Evolutionary conservation across 1,284 basidiomycete genomes (phyloP), one percentile per base, ranked within the genome.

Genomic region (Hypsizygus ulmarius): DNA sequence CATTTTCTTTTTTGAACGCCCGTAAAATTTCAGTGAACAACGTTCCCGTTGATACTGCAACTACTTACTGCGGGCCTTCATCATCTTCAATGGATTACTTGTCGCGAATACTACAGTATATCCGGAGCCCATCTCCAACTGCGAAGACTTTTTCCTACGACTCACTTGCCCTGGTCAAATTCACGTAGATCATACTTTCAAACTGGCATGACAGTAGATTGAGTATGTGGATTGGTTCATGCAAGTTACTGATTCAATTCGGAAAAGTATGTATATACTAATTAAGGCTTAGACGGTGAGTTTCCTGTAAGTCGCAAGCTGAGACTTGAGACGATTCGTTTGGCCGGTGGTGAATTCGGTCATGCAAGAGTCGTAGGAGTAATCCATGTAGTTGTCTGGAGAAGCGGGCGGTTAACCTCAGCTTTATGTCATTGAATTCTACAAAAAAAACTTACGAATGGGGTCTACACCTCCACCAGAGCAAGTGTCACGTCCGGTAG

Each of bases 401-500:
- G 16, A 34, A 25, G 21, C 7, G 7, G 21, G 21, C n/a, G 21
- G 7, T 25, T 25, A 25, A 25, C 7, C 7, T 28, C 21, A 34
- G 5, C 21, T 7, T 12, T 33, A 12, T 5, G 14, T 49, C 21
- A 51, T 40, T 14, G 34, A 29, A 18, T 29, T 29, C 25, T 18
- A 11, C 10, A 3, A n/a, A 6, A 25, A 16, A 10, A 38, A 14
- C 49, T 47, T 32, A 57, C 56, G 54, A 30, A 57, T 55, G 16
- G 50, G 56, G 30, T 57, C 53, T n/a, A 66, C 62, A 44, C 74
- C 74, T 36, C 60, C 58, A 32, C 64, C 59, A 3, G 64, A 48
- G 63, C 77, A 80, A 27, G 76, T 75, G 51, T 79, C 74, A 32
- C 74, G 70, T 37, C 70, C 67, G 33, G 61, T 66, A n/a, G 76